These are phyloP conservation scores for Adansonia grandidieri DNA, from an alignment of 441 rosid species.

Conservation along the genomic window DNA sequence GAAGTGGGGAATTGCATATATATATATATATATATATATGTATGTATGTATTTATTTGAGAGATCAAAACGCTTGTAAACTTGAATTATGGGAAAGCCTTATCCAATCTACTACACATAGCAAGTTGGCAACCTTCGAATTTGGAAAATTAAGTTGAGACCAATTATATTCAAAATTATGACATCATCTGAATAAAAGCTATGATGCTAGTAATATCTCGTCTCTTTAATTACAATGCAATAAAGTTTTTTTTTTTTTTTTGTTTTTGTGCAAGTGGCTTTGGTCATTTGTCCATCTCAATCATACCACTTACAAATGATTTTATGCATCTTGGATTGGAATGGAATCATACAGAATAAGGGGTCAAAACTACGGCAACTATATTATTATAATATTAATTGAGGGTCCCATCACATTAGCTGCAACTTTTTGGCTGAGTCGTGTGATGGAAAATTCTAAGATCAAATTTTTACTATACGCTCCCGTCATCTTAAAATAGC, in stretches of 20 bases:
- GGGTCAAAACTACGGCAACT: slow-evolving; percentile 34
- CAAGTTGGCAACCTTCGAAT: neutral
- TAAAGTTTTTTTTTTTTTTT: neutral
- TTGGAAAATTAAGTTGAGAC: neutral
- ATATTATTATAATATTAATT: slow-evolving; percentile 1
- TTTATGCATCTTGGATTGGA: slow-evolving; percentile 7
- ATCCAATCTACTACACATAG: neutral
- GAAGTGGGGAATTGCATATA: too few species aligned
- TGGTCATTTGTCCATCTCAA: neutral
- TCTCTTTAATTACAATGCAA: neutral
- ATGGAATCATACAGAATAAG: slow-evolving; percentile 29
- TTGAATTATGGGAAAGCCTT: neutral
- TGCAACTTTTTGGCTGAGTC: slow-evolving; percentile 44
- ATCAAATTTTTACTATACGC: too few species aligned
- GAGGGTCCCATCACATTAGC: slow-evolving; percentile 20
- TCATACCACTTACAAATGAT: slow-evolving; percentile 32
- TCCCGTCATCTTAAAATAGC: too few species aligned
- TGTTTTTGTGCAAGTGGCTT: slow-evolving; percentile 5
- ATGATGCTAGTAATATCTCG: neutral
- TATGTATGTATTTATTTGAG: neutral
- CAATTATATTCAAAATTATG: neutral
- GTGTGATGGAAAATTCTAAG: neutral
- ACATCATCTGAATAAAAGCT: slow-evolving; percentile 8
- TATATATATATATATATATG: too few species aligned
- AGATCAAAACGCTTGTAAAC: neutral